Evolutionary conservation across 768 basidiomycete genomes (phyloP), one percentile per base, ranked within the genome.

Genomic region (Punctularia strigosozonata): DNA sequence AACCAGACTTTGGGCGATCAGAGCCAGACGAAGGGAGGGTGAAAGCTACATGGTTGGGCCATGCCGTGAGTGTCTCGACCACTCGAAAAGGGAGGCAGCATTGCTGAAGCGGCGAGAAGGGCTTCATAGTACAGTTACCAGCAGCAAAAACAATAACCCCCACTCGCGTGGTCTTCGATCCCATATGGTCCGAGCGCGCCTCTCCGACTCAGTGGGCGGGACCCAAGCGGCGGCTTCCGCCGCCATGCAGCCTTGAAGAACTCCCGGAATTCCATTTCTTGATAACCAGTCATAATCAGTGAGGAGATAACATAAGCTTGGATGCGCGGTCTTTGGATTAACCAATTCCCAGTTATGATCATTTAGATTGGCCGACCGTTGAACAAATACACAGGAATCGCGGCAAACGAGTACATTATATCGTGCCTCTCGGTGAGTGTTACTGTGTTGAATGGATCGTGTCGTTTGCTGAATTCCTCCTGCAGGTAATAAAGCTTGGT

Each of bases 221-320:
- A 0, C 54, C 62, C 3, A 46, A 44, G 19, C 44, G 65, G 21
- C 46, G 57, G 14, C 45, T 59, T 0, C 54, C 54, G 4, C 46
- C 62, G 6, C 65, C 66, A 1, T 68, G 65, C 31, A 43, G 38
- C 6, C 43, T 64, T 5, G 53, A 57, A 14, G 60, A 65, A 3
- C 48, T 68, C 6, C 65, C 66, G 1, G 57, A 56, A 1, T 47
- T 62, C 39, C 59, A 65, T 36, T 60, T 56, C 32, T 59, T 68
- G 17, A 56, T 54, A 3, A 60, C 63, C 33, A 59, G 57, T 19
- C 66, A 68, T 44, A 66, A 67, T 46, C 66, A 67, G 65, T 68
- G 33, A n/a, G 60, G 52, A 21, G 21, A 31, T 25, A 5, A 26
- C 24, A 26, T 18, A 38, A 18, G n/a, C 18, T 12, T 19, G n/a